These are phyloP conservation scores for Micromonas pusilla DNA, from an alignment of 139 green algal genomes.

Conservation along the genomic window DNA sequence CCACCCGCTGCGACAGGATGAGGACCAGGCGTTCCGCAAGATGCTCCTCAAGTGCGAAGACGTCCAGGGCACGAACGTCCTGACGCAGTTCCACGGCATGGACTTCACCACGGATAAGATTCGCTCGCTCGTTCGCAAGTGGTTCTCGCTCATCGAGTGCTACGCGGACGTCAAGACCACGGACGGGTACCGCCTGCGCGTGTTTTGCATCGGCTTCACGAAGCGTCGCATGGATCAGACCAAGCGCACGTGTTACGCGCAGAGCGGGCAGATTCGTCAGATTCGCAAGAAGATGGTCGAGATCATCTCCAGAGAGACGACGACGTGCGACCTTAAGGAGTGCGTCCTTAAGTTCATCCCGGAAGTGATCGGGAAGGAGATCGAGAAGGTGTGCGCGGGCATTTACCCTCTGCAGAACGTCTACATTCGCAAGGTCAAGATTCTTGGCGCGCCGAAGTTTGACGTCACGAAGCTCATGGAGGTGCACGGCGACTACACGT, in stretches of 20 bases:
- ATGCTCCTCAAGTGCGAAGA: slow-evolving; percentile 93
- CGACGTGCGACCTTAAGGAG: slow-evolving; percentile 92
- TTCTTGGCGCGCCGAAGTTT: slow-evolving; percentile 96
- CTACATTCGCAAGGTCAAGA: slow-evolving; percentile 97
- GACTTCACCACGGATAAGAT: slow-evolving; percentile 99
- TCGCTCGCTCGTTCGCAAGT: slow-evolving; percentile 96
- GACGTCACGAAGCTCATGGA: slow-evolving; percentile 98
- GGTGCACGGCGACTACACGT: slow-evolving; percentile 86
- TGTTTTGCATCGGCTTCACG: slow-evolving; percentile 98
- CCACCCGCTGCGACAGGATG: no score
- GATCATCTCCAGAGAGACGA: slow-evolving; percentile 91
- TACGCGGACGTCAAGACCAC: slow-evolving; percentile 98
- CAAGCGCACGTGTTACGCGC: slow-evolving; percentile 92
- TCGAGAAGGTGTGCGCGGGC: slow-evolving; percentile 82
- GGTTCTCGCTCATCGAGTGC: slow-evolving; percentile 97
- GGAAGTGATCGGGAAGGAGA: slow-evolving; percentile 96
- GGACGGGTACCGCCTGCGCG: slow-evolving; percentile 91
- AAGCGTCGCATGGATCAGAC: slow-evolving; percentile 87
- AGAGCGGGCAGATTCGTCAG: slow-evolving; percentile 61
- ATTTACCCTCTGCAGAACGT: slow-evolving; percentile 91
- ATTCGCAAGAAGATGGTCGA: slow-evolving; percentile 99
- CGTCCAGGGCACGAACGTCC: slow-evolving; percentile 85
- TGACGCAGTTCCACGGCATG: slow-evolving; percentile 99
- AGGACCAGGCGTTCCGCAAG: slow-evolving; percentile 96
- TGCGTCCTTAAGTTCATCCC: slow-evolving; percentile 98